A percentile compares a stretch with the other conserved stretches of the same genome.
Conservation (phyloP, 2,329 filamentous ascomycete genomes). For the Alternaria triticina region DNA sequence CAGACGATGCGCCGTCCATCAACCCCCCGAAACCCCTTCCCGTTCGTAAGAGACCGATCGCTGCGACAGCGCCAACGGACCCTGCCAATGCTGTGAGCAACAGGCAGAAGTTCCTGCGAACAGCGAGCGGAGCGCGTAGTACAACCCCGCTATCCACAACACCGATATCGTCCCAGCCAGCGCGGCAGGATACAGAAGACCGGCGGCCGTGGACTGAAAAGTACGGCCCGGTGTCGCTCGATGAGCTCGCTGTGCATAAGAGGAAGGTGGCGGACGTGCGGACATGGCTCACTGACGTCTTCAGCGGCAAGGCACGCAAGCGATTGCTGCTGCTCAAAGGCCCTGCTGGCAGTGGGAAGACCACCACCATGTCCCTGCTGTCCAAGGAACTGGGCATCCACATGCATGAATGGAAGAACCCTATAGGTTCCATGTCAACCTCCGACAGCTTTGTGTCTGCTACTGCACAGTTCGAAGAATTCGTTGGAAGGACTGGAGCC, state of each 20-base stretch:
- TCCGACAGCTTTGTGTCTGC: conserved; percentile 71
- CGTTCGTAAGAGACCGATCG: conserved; percentile 38
- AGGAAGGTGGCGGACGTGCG: conserved; percentile 89
- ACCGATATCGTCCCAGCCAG: conserved; percentile 31
- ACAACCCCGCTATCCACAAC: conserved; percentile 33
- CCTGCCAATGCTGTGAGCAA: conserved; percentile 28
- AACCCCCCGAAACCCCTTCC: conserved; percentile 33
- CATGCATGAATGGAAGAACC: conserved; percentile 90
- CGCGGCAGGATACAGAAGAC: conserved; percentile 55
- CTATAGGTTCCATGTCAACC: conserved; percentile 66
- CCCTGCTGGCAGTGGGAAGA: conserved; percentile 90
- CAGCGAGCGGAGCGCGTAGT: conserved; percentile 40
- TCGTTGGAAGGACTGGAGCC: conserved; percentile 79
- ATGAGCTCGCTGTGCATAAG: conserved; percentile 93
- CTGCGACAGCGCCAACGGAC: conserved; percentile 18
- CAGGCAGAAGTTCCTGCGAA: conserved; percentile 56
- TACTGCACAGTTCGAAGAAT: conserved; percentile 88
- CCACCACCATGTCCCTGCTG: conserved; percentile 80
- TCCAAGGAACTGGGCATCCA: conserved; percentile 78
- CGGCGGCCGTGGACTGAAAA: conserved; percentile 84
- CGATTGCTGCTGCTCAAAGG: conserved; percentile 86
- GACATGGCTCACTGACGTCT: conserved; percentile 79
- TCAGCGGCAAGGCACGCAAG: conserved; percentile 66
- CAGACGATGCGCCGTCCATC: conserved; percentile 34
- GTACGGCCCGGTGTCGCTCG: conserved; percentile 75